Evolutionary conservation across 345 rosid genomes (phyloP), one percentile per base, ranked within the genome.

Genomic region (Citrus australasica): DNA sequence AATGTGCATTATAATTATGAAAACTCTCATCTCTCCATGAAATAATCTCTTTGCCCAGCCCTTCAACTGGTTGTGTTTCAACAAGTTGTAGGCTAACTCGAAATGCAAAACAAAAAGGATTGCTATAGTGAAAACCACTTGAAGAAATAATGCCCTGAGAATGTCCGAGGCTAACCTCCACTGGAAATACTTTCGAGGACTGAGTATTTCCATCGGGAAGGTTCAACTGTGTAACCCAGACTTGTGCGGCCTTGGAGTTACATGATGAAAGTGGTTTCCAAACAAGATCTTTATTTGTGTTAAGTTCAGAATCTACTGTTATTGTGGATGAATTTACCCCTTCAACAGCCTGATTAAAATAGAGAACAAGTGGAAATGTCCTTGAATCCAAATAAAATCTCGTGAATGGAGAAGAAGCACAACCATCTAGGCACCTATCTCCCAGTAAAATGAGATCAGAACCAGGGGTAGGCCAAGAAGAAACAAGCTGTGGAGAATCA

Each of bases 391-490:
- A 80, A 74, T 80, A 79, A 74, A 75, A 73, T 14, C 72, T 79
- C 71, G 76, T 83, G 76, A 84, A 71, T 61, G 83, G 78, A 76
- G 88, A 81, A 58, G 84, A 80, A 71, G 82, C 59, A 77, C 7
- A 73, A 70, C 56, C 70, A 42, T 71, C 82, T 32, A 77, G 76
- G 81, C 76, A 82, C 67, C 84, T 80, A 62, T 85, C 79, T 73
- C 90, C 83, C 24, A 76, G 77, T 69, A 91, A 67, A 79, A 22
- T 64, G 53, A 91, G 62, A 82, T 82, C 78, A 75, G 92, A 89
- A 78, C 91, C 92, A 85, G 87, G 86, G 81, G 87, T 82, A 81
- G 98, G 99, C 97, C 97, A 94, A 27, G 97, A 88, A 76, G 97
- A 85, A 83, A 84, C 83, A 67, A 96, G 92, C 65, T 74, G 78